Percentiles rank a stretch among this genome's conserved stretches.
phyloP scores from a whole-genome alignment of 352 stramenopile genomes.

The Pythium grandisporangium region DNA sequence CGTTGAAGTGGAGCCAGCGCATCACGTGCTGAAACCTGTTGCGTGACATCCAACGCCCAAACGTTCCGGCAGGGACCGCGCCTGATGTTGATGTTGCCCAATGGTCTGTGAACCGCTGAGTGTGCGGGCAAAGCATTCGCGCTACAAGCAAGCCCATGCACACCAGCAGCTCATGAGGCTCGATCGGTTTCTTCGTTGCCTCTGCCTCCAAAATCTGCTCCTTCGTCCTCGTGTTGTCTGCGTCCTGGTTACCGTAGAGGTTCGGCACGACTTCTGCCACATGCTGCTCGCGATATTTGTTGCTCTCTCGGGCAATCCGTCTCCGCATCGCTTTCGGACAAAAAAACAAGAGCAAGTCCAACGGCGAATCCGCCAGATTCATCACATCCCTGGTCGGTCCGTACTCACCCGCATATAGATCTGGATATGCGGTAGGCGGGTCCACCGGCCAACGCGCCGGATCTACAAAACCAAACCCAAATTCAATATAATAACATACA shows the following conservation, averaged over 20 bases:
- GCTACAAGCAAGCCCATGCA: conserved; percentile 1
- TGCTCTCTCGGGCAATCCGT: not conserved
- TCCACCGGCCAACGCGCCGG: no score
- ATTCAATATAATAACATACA: no score
- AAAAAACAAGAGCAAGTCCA: conserved; percentile 2
- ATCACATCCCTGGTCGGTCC: not conserved
- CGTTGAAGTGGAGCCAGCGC: conserved; percentile 6
- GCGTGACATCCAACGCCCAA: conserved; percentile 1
- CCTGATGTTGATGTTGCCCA: conserved; percentile 5
- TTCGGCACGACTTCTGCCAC: not conserved
- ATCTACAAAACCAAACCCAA: no score
- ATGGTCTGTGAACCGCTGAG: conserved; percentile 6
- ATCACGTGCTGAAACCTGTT: conserved; percentile 2
- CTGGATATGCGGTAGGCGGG: not conserved
- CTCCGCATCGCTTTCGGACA: not conserved
- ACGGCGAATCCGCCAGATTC: not conserved
- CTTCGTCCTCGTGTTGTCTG: not conserved
- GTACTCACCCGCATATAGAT: not conserved
- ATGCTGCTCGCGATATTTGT: not conserved
- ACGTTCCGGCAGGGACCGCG: conserved; percentile 4
- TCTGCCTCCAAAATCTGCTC: not conserved
- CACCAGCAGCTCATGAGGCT: not conserved
- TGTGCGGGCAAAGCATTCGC: conserved; percentile 7
- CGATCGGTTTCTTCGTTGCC: not conserved
- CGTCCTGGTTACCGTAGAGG: not conserved